A percentile compares a stretch with the other conserved stretches of the same genome.
Conservation (phyloP, 352 stramenopile species). For the Phytophthora uliginosa region DNA sequence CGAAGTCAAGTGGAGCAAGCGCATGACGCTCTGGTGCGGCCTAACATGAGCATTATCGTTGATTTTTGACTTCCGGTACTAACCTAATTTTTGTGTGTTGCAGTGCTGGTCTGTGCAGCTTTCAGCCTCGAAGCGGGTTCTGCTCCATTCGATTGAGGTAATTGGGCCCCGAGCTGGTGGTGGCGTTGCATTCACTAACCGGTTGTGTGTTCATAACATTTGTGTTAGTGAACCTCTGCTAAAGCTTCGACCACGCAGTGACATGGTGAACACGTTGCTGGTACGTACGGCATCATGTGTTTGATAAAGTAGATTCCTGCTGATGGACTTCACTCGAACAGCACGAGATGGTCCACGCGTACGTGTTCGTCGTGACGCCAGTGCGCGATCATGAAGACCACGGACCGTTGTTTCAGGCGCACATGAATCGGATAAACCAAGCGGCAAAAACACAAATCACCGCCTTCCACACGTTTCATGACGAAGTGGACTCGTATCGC, state of each 20-base stretch:
- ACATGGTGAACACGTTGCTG: slow-evolving; percentile 91
- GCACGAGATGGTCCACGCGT: slow-evolving; percentile 95
- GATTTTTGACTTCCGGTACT: not conserved
- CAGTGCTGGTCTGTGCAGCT: slow-evolving; percentile 86
- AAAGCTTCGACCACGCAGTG: slow-evolving; percentile 80
- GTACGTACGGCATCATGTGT: slow-evolving; percentile 32
- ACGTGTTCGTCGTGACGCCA: slow-evolving; percentile 83
- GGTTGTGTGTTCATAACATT: not conserved
- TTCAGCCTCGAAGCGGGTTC: slow-evolving; percentile 76
- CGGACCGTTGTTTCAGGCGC: slow-evolving; percentile 81
- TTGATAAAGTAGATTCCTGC: not conserved
- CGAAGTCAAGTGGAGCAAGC: slow-evolving; percentile 91
- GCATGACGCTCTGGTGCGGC: slow-evolving; percentile 90
- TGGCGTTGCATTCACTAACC: not conserved
- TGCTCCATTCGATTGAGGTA: slow-evolving; percentile 90
- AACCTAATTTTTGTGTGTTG: not conserved
- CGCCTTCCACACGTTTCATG: slow-evolving; percentile 92
- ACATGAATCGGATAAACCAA: slow-evolving; percentile 87
- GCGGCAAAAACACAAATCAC: slow-evolving; percentile 80
- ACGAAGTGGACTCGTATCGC: slow-evolving; percentile 89
- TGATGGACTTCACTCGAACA: slow-evolving; percentile 22
- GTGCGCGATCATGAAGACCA: slow-evolving; percentile 90
- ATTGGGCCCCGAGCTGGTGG: not conserved
- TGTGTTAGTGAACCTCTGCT: slow-evolving; percentile 77
- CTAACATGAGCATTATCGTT: not conserved